Percentiles rank a stretch among this genome's conserved stretches.
Conservation (phyloP, 495 filamentous ascomycete species). For the Rhypophila decipiens region DNA sequence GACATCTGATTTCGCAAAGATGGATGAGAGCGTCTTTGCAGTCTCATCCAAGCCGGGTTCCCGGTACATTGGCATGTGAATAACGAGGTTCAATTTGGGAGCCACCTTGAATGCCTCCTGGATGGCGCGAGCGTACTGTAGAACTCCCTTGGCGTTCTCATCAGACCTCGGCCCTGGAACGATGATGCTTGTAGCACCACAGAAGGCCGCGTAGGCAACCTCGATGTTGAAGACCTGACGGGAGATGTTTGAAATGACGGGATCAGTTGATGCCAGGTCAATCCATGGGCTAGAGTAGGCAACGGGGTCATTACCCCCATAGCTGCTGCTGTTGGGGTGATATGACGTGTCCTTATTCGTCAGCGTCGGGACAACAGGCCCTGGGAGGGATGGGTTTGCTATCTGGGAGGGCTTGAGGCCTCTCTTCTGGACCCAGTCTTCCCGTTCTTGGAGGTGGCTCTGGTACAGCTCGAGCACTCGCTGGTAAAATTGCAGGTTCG, state of each 20-base stretch:
- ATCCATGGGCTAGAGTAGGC: slow-evolving; percentile 82
- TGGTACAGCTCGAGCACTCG: slow-evolving; percentile 61
- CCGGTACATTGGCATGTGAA: slow-evolving; percentile 75
- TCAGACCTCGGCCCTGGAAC: slow-evolving; percentile 63
- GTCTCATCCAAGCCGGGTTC: slow-evolving; percentile 38
- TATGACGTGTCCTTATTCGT: slow-evolving; percentile 67
- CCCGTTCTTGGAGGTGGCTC: slow-evolving; percentile 39
- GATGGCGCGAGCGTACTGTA: slow-evolving; percentile 80
- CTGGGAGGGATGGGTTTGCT: slow-evolving; percentile 27
- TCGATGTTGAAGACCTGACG: slow-evolving; percentile 85
- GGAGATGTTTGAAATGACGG: slow-evolving; percentile 72
- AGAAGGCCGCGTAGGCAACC: slow-evolving; percentile 90
- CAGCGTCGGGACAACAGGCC: slow-evolving; percentile 61
- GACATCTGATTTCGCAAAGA: slow-evolving; percentile 19
- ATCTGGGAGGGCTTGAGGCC: slow-evolving; percentile 13
- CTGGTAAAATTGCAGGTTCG: slow-evolving; percentile 73
- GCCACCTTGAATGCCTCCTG: slow-evolving; percentile 69
- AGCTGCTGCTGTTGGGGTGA: slow-evolving; percentile 62
- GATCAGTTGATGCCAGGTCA: slow-evolving; percentile 78
- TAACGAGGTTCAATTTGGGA: slow-evolving; percentile 69
- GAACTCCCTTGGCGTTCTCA: slow-evolving; percentile 34
- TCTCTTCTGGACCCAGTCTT: slow-evolving; percentile 16
- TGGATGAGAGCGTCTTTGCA: slow-evolving; percentile 28
- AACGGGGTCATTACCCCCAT: slow-evolving; percentile 63
- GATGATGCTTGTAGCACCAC: slow-evolving; percentile 76